Base-by-base conservation (phyloP, 2,329 filamentous ascomycete genomes). In the Madurella fahalii region DNA sequence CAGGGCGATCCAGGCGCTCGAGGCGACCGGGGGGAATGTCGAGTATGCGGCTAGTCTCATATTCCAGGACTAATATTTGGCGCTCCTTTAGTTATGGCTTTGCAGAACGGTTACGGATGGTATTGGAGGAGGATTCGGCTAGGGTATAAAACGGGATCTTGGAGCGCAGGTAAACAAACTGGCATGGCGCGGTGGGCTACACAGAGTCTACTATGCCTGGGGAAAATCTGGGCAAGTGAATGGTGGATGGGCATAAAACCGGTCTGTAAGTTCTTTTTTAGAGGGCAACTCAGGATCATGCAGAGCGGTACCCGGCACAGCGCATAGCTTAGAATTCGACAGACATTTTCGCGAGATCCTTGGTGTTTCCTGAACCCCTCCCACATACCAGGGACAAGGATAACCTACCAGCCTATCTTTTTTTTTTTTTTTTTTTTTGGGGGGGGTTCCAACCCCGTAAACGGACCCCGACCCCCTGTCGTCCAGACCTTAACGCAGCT, bases 11-110 rank as follows among this genome's bases (percentile, higher is more conserved):
- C 84, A 87, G 56, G 91, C 92, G 2, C 75, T 99, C 49, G 83
- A 91, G 65, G 89, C 90, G 31, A 89, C 89, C 15, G 85, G 85
- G 17, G 93, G 94, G 17, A 89, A 97, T 65, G 83, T 96, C 8
- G 90, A 97, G 58, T 83, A 86, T 60, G 93, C 93, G n/a, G 92
- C 91, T 45, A 85, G 87, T 47, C 78, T 96, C 58, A 80, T 96
- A 50, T 90, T 85, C 63, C 74, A 80, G 56, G 72, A 74, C 46
- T 77, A 67, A 20, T 13, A 5, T 18, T 30, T 20, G 39, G 20
- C n/a, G 50, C 15, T 34, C 32, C 15, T 41, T 43, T 20, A 20
- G 31, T 32, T 16, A 11, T 17, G 47, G n/a, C 30, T 47, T 45
- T 16, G 8, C 25, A 42, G n/a, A 30, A 34, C 16, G 25, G 17